Evolutionary conservation across 2,329 filamentous ascomycete species (phyloP).

Genomic region (Apiospora koreana): DNA sequence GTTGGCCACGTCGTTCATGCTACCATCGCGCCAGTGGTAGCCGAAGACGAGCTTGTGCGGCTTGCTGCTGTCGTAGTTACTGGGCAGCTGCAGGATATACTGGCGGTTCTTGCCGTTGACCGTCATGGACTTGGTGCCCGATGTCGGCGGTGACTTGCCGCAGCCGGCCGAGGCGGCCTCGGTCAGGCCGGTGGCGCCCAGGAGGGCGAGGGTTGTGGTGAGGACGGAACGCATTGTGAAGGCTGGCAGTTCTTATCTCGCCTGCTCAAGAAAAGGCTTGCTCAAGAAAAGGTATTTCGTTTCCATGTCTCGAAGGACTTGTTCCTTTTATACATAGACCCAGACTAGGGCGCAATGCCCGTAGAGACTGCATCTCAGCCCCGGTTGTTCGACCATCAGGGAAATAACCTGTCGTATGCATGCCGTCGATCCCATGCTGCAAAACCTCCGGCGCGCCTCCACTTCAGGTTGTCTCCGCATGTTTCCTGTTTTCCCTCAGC

Average conservation of each 20-base stretch:
- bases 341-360: no score
- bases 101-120: constrained; percentile 39
- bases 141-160: constrained; percentile 33
- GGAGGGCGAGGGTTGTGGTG: not conserved
- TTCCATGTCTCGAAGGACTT: not conserved
- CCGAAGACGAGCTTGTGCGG: constrained; percentile 44
- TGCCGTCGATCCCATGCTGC: not conserved
- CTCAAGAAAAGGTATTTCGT: no score
- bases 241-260: not conserved
- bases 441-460: not conserved
- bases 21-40: constrained; percentile 42
- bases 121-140: constrained; percentile 33
- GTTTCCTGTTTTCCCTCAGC: not conserved
- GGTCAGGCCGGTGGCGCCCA: not conserved
- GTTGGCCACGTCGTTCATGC: constrained; percentile 36
- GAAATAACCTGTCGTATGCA: not conserved
- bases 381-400: not conserved
- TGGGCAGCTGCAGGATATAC: constrained; percentile 41
- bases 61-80: constrained; percentile 39
- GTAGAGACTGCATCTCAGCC: not conserved
- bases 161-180: constrained; percentile 30
- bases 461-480: not conserved
- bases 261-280: not conserved
- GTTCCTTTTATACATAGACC: not conserved
- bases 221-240: not conserved